Conservation (phyloP, 257 asterid genomes). For the Lantana camara region DNA sequence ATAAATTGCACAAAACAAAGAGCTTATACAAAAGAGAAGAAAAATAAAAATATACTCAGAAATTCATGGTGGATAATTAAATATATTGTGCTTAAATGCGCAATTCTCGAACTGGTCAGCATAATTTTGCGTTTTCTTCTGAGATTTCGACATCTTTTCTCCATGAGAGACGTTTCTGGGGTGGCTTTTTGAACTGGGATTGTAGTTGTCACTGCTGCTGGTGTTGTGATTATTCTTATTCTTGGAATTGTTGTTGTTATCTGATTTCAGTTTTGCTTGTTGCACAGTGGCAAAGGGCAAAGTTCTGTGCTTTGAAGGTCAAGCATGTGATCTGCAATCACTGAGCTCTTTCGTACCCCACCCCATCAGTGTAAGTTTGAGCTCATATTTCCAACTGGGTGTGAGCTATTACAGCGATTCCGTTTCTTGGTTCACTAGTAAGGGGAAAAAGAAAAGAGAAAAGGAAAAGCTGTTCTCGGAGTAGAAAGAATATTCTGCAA, state of each 20-base stretch:
- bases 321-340: constrained; percentile 51
- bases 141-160: constrained; percentile 41
- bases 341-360: constrained; percentile 16
- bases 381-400: constrained; percentile 35
- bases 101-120: constrained; percentile 46
- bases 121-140: constrained; percentile 45
- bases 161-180: constrained; percentile 36
- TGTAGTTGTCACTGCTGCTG: constrained; percentile 2
- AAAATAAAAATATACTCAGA: constrained; percentile 20
- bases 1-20: constrained; percentile 27
- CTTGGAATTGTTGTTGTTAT: constrained; percentile 22
- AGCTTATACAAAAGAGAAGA: constrained; percentile 17
- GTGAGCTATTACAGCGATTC: constrained; percentile 26
- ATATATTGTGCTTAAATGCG: constrained; percentile 3
- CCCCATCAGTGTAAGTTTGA: constrained; percentile 21
- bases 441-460: background rate
- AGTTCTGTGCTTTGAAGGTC: constrained; percentile 37
- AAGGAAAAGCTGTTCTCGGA: constrained; percentile 21
- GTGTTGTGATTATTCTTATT: background rate
- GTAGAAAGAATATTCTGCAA: constrained; percentile 27
- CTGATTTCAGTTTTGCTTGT: constrained; percentile 40
- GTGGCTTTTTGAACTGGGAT: constrained; percentile 36
- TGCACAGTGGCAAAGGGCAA: constrained; percentile 30
- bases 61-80: constrained; percentile 25
- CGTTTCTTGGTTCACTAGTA: constrained; percentile 22